Base-by-base conservation (phyloP, 1,139 yeast genomes). In the Pichia sp. region DNA sequence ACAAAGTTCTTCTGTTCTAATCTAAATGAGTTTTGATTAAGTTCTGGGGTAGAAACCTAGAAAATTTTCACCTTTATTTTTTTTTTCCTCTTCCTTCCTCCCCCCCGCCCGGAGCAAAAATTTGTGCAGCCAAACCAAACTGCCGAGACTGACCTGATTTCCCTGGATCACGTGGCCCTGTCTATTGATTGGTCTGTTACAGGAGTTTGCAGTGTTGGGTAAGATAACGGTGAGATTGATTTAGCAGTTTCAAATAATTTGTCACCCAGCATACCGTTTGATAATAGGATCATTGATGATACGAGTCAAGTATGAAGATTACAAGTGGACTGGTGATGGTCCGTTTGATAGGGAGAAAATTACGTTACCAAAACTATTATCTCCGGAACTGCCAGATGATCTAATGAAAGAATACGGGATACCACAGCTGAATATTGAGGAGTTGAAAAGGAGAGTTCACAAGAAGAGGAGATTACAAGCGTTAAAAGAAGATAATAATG, bases 281-380 rank as follows among this genome's bases (percentile, higher is more conserved):
- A 18, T 7, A 10, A 11, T n/a, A 17, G 2, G 17, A 14, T 19
- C 22, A 20, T 17, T 14, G 9, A 26, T 26, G 30, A 14, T 26
- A 14, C 17, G 6, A 14, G 19, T 42, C 12, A 20, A 33, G 10
- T 22, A 26, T 6, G 35, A 39, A 4, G 45, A 44, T 28, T 41
- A 20, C 15, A 39, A 21, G 22, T 43, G 35, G 10, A 35, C 36
- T 11, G 38, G 31, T 17, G 32, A 36, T 31, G 25, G 19, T 5
- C 6, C 19, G 2, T 15, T 17, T 11, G 30, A 36, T 20, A 31
- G 33, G 2, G 28, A 39, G 20, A 31, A 34, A 17, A 10, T 48
- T 10, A 39, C 37, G 22, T 30, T 49, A 18, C 52, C 52, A 1
- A 25, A 26, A 12, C 28, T 47, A 28, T 14, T 49, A 20, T 36